Base-by-base conservation (phyloP, 2,329 filamentous ascomycete genomes). In the Leptographium lundbergii region DNA sequence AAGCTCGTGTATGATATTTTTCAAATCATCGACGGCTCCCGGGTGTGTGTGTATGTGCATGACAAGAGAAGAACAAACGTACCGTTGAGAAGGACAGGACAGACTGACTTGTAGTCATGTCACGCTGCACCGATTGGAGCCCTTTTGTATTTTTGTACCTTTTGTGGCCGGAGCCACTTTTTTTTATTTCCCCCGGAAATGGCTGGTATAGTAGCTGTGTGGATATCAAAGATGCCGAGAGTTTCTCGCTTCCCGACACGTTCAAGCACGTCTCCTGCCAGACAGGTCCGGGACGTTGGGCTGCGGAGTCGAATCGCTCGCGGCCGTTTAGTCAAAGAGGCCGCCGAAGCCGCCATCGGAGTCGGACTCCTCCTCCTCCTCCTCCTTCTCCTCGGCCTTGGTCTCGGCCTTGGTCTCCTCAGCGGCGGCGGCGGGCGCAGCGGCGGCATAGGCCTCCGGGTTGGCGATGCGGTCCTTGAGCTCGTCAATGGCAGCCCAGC, bases 401-500 rank as follows among this genome's bases (percentile, higher is more conserved):
- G 84, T 79, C 61, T 75, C 74, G 57, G 75, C 76, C 63, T 79
- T 77, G 58, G 75, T 74, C 60, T 76, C 77, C 61, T 75, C 74
- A 58, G 75, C 77, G 56, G 74, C 77, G 60, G 85, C 87, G 65
- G 73, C 83, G 61, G 92, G 90, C 66, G 87, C 90, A 66, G 91
- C 80, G 55, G 89, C 74, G 65, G 92, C 94, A 75, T 97, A 99
- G 59, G 90, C 90, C 59, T 99, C 94, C 68, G 95, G 95, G 85
- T 99, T 97, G 79, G 90, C 90, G 71, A 99, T 96, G 75, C 94
- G 91, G 81, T 99, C 94, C 88, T 99, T 99, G 80, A 99, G 88
- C 79, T 96, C 83, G 71, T 95, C 86, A 71, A 99, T 96, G 77
- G 89, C 90, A 70, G 91, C 86, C 92, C 94, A 99, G 77, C 85